Conservation (phyloP, 2,329 filamentous ascomycete species). For the Aspergillus candidus region DNA sequence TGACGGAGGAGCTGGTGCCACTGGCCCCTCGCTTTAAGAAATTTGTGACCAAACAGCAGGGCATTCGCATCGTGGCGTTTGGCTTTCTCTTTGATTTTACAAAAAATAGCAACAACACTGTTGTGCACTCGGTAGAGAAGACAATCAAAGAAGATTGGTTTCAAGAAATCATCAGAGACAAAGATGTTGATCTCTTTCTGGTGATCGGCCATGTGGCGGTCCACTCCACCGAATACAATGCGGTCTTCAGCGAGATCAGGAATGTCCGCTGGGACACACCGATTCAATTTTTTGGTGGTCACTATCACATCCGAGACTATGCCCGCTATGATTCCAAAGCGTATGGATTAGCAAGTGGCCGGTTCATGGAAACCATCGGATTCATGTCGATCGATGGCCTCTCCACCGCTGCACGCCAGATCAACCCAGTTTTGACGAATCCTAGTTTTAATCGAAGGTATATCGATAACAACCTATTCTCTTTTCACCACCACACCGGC, state of each 20-base stretch:
- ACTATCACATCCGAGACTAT: conserved; percentile 83
- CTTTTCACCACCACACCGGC: conserved; percentile 72
- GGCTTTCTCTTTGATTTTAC: conserved; percentile 95
- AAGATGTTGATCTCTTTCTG: conserved; percentile 77
- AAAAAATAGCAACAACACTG: conserved; percentile 82
- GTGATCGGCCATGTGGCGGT: conserved; percentile 81
- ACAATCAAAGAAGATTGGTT: conserved; percentile 86
- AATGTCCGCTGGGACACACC: conserved; percentile 71
- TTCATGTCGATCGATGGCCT: conserved; percentile 80
- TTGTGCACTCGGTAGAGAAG: conserved; percentile 72
- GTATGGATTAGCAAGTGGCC: conserved; percentile 75
- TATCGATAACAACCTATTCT: conserved; percentile 89
- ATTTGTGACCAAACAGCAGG: conserved; percentile 86
- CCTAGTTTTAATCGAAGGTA: conserved; percentile 70
- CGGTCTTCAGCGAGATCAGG: conserved; percentile 73
- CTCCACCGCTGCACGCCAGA: conserved; percentile 35
- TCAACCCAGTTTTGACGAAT: conserved; percentile 19
- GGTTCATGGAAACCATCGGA: conserved; percentile 92
- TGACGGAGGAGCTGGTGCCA: conserved; percentile 64
- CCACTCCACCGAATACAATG: conserved; percentile 70
- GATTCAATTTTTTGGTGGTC: conserved; percentile 87
- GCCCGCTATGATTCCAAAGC: conserved; percentile 71
- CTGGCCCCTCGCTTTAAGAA: conserved; percentile 78
- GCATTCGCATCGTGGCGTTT: conserved; percentile 76
- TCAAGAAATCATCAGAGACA: conserved; percentile 70